Base-by-base conservation (phyloP, 2,329 filamentous ascomycete species). In the Xylariaceae sp. region DNA sequence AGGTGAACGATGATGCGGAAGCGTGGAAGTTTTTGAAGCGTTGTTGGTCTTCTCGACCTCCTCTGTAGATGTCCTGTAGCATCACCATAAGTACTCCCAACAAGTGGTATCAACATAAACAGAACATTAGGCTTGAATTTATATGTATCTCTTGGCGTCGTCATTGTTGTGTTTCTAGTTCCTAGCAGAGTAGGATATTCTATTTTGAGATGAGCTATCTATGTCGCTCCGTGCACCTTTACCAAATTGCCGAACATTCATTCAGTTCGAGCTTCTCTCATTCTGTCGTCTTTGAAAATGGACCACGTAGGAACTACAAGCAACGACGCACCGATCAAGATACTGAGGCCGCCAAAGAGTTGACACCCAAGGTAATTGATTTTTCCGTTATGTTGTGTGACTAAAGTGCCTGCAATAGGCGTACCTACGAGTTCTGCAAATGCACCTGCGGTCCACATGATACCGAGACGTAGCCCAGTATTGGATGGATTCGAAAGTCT, bases 21-120 rank as follows among this genome's bases (percentile, higher is more conserved):
- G 58, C 60, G 10, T 64, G 60, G 62, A 49, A 19, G 19, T 2
- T 30, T 3, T 52, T 63, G 39, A 51, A 43, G 30, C 52, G 42
- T 30, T 56, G 49, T 27, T 62, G 61, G 60, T 58, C 52, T 11
- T 56, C 57, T 27, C 22, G 22, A 7, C 22, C 22, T 27, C 22
- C 22, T 27, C 7, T 27, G 4, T 27, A 27, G 22, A 27, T 4
- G 7, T 27, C 22, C 22, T 27, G 22, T 4, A 7, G 22, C 7
- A 7, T 27, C 22, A 7, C 22, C 4, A 27, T 27, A 27, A 27
- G 22, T 27, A 27, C 7, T 27, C 7, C 22, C 22, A 7, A 5
- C 4, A 7, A 27, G 22, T 27, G 22, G n/a, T n/a, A 27, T 27
- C 7, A 27, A 27, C 22, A 5, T 5, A 27, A 27, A 27, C 22